A percentile compares a stretch with the other conserved stretches of the same genome.
Evolutionary conservation across 2,329 filamentous ascomycete species (phyloP).

Genomic region (Fusarium sp.): DNA sequence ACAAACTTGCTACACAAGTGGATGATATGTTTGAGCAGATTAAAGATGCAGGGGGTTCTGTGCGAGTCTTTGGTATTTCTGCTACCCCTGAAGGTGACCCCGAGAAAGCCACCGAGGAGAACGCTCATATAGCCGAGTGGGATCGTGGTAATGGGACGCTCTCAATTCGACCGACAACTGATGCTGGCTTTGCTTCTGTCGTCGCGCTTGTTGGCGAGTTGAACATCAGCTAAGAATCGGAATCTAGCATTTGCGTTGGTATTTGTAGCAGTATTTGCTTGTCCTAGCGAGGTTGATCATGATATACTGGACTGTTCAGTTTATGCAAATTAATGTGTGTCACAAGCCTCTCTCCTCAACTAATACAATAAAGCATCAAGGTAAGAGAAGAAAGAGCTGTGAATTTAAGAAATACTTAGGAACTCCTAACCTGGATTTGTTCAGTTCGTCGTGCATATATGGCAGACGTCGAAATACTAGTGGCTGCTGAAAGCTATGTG

Average conservation of each 20-base stretch:
- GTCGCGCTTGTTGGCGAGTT: conserved; percentile 38
- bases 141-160: conserved; percentile 13
- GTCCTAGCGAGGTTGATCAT: background rate
- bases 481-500: too few relatives aligned
- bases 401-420: too few relatives aligned
- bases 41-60: conserved; percentile 23
- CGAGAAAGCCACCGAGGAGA: conserved; percentile 32
- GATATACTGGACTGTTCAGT: background rate
- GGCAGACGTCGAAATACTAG: too few relatives aligned
- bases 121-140: conserved; percentile 38
- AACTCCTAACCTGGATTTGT: too few relatives aligned
- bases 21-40: conserved; percentile 27
- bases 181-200: conserved; percentile 37
- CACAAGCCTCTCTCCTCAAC: too few relatives aligned
- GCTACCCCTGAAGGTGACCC: conserved; percentile 31
- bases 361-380: too few relatives aligned
- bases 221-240: conserved; percentile 8
- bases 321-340: too few relatives aligned
- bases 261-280: background rate
- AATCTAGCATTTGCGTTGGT: background rate
- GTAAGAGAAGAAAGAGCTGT: too few relatives aligned
- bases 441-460: too few relatives aligned
- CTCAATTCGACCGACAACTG: conserved; percentile 23
- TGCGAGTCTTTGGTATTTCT: conserved; percentile 35
- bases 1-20: background rate